Evolutionary conservation across 1,139 yeast genomes (phyloP).

Genomic region (Kurtzmaniella quercitrusa): DNA sequence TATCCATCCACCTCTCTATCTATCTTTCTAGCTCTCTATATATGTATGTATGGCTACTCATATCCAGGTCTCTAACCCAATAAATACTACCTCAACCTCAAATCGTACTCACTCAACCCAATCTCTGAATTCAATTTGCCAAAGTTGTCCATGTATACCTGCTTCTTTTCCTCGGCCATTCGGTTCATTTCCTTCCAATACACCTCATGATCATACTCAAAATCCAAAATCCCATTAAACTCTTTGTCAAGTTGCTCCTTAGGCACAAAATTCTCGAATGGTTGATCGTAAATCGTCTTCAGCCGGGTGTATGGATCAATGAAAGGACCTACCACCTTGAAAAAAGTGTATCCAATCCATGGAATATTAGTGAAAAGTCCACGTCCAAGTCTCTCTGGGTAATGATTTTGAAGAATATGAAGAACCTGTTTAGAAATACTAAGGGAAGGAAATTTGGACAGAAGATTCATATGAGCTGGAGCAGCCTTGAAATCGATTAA

Average conservation of each 20-base stretch:
- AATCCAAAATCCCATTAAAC: slow-evolving; percentile 80
- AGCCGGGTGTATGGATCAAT: slow-evolving; percentile 93
- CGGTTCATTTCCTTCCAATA: slow-evolving; percentile 75
- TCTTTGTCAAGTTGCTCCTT: slow-evolving; percentile 74
- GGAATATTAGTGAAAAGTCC: slow-evolving; percentile 91
- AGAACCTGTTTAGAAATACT: slow-evolving; percentile 69
- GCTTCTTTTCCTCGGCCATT: slow-evolving; percentile 54
- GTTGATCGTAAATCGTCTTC: slow-evolving; percentile 86
- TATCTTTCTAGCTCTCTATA: neutral
- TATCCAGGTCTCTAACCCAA: neutral
- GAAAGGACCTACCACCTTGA: slow-evolving; percentile 86
- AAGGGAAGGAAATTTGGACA: slow-evolving; percentile 40
- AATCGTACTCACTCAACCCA: slow-evolving; percentile 63
- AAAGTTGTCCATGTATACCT: slow-evolving; percentile 58
- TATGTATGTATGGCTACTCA: too few relatives aligned
- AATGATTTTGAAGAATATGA: slow-evolving; percentile 87
- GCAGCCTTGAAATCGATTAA: slow-evolving; percentile 82
- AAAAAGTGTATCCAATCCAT: slow-evolving; percentile 85
- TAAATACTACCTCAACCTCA: slow-evolving; percentile 17
- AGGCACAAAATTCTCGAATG: slow-evolving; percentile 80
- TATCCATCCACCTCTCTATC: too few relatives aligned
- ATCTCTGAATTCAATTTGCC: slow-evolving; percentile 61
- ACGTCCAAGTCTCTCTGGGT: slow-evolving; percentile 91
- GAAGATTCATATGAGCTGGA: slow-evolving; percentile 35
- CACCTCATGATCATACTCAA: slow-evolving; percentile 70